Base-by-base conservation (phyloP, 768 basidiomycete species). In the Phaeolepiota aurea region DNA sequence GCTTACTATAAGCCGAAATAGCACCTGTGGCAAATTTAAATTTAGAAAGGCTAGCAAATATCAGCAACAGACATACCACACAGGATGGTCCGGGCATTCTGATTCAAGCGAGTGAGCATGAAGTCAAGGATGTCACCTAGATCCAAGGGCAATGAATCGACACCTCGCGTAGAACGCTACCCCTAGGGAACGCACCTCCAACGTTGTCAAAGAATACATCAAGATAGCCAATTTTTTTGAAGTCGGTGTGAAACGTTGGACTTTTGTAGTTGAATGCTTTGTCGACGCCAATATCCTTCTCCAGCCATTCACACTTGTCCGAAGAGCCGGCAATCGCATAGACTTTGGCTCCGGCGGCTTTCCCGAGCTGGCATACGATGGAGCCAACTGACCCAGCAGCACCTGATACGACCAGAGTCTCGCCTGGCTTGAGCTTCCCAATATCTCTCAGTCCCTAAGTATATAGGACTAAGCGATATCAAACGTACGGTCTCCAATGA, bases 301-400 rank as follows among this genome's bases (percentile, higher is more conserved):
- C 73, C n/a, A 97, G 74, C 82, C 88, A 91, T 3, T 70, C 65
- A 54, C 87, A 87, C 57, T 98, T 98, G 14, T 89, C 87, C 4
- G 68, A 54, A 0, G 78, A 77, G 18, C 94, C 92, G 0, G 91
- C 91, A 51, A 96, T 87, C 9, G 79, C 94, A 45, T 88, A 79
- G 34, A 97, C 92, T 41, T 74, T 82, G 36, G 86, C 87, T 42
- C 84, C 89, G 9, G 69, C 64, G 20, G 76, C 68, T 58, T 88
- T 89, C 34, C 85, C 90, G 14, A 92, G 69, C 49, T 92, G 90
- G 59, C 89, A 91, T 10, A 69, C 86, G 42, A 88, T 58, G 7
- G 79, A 74, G n/a, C 91, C 89, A 7, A 88, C 87, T 1, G 91
- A 81, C 7, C 92, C 93, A 5, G 94, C 93, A 2, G 93, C 93